Percentiles rank a stretch among this genome's conserved stretches.
phyloP scores from a whole-genome alignment of 441 rosid species.

The Populus trichocarpa region DNA sequence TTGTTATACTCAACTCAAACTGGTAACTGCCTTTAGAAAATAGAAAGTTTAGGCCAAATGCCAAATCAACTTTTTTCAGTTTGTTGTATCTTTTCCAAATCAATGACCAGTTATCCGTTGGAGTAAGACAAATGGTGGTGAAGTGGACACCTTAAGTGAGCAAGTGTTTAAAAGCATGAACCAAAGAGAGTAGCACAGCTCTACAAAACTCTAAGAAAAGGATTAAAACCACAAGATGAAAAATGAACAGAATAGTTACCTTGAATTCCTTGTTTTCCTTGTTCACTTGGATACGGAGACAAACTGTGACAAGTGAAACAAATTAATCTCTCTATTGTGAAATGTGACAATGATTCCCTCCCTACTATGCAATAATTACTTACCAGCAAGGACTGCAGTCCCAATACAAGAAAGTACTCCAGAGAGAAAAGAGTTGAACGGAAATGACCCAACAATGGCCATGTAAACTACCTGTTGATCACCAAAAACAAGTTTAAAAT shows the following conservation, averaged over 20 bases:
- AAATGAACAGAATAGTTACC: slow-evolving; percentile 31
- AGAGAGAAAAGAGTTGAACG: slow-evolving; percentile 92
- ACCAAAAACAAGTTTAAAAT: slow-evolving; percentile 12
- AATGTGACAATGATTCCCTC: neutral
- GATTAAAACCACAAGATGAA: slow-evolving; percentile 3
- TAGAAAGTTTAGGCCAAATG: neutral
- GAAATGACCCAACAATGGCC: slow-evolving; percentile 94
- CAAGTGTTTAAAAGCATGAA: neutral
- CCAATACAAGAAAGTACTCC: slow-evolving; percentile 92
- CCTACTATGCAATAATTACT: slow-evolving; percentile 18
- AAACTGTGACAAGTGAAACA: slow-evolving; percentile 43
- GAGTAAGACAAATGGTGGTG: neutral
- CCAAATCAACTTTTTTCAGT: neutral
- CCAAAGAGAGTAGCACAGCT: neutral
- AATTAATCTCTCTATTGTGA: neutral
- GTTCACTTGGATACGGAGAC: slow-evolving; percentile 98
- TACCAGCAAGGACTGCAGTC: slow-evolving; percentile 96
- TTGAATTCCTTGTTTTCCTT: slow-evolving; percentile 97
- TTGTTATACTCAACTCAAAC: neutral
- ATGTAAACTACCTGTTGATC: slow-evolving; percentile 70
- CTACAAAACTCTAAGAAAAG: neutral
- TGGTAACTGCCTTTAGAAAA: neutral
- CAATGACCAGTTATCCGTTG: neutral
- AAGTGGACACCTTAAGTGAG: neutral
- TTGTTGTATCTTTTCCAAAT: neutral